Evolutionary conservation across 1,284 basidiomycete genomes (phyloP), one percentile per base, ranked within the genome.

Genomic region (Irpex rosettiformis): DNA sequence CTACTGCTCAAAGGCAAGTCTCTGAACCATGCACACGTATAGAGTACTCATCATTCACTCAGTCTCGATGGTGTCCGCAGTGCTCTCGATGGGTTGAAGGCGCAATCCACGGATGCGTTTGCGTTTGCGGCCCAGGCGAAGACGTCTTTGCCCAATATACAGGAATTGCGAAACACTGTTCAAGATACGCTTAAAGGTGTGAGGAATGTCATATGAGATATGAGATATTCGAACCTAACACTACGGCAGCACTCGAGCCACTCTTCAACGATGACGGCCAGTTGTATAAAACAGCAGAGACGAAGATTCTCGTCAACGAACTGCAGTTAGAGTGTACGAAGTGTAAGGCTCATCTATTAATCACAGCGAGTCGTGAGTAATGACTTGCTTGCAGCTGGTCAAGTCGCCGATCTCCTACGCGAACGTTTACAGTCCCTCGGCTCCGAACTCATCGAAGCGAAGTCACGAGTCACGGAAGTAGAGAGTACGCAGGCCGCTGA

Each of bases 361-460:
- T 51, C 37, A 25, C 3, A 11, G n/a, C 11, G 21, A 16, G 16
- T 42, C 51, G 30, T 59, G 18, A 5, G 3, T 54, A 5, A 29
- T 16, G 29, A 24, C 30, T 24, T 49, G 2, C 53, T 2, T 27
- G 8, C 30, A 76, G 73, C 68, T 21, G 68, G 70, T 27, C 70
- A 76, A 60, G 73, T 75, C 2, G 65, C 70, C 10, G 73, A 75
- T 51, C 62, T 76, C 3, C 66, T 75, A 3, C 71, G 73, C 10
- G 73, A 75, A 52, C 69, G 70, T 49, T 65, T 76, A 28, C 66
- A 71, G 27, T 67, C 68, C 7, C 56, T 72, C 3, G 68, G 70
- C 11, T 66, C 69, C 22, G 73, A 76, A 45, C 65, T 75, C 18
- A 56, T 68, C 10, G 72, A 75, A 33, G 70, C 71, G 2, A 71